Evolutionary conservation across 2,329 filamentous ascomycete genomes (phyloP).

Genomic region (Lachnellula cervina): DNA sequence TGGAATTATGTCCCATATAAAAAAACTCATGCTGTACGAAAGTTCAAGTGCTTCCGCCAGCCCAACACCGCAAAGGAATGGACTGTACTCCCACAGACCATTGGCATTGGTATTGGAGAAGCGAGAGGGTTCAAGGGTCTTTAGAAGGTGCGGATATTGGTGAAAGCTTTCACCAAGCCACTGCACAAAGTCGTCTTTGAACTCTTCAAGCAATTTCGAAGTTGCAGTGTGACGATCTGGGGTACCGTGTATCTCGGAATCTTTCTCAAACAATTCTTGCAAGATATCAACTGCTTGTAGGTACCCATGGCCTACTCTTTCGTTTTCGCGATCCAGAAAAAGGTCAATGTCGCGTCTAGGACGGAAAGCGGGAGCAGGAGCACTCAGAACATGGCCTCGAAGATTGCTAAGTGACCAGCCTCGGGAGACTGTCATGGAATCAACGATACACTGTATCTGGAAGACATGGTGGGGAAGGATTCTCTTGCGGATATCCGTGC

Average conservation of each 20-base stretch:
- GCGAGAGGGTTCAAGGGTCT: slow-evolving; percentile 37
- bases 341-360: slow-evolving; percentile 39
- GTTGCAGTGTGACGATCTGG: slow-evolving; percentile 10
- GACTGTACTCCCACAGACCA: slow-evolving; percentile 45
- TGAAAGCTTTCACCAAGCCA: slow-evolving; percentile 38
- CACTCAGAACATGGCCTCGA: slow-evolving; percentile 33
- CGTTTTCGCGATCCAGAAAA: slow-evolving; percentile 37
- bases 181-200: slow-evolving; percentile 33
- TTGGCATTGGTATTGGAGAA: slow-evolving; percentile 39
- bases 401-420: slow-evolving; percentile 38
- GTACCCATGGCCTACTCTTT: slow-evolving; percentile 31
- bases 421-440: slow-evolving; percentile 40
- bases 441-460: slow-evolving; percentile 46
- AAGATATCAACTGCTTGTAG: slow-evolving; percentile 30
- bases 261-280: slow-evolving; percentile 29
- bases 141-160: slow-evolving; percentile 33
- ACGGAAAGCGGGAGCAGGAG: slow-evolving; percentile 34
- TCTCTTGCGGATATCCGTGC: slow-evolving; percentile 33
- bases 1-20: slow-evolving; percentile 37
- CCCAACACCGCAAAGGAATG: slow-evolving; percentile 43
- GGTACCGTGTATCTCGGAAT: slow-evolving; percentile 21
- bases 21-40: slow-evolving; percentile 32
- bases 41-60: slow-evolving; percentile 41
- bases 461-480: slow-evolving; percentile 46
- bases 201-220: slow-evolving; percentile 20